A percentile compares a stretch with the other conserved stretches of the same genome.
Evolutionary conservation across 495 filamentous ascomycete species (phyloP).

Genomic region (Penicillium arizonense): DNA sequence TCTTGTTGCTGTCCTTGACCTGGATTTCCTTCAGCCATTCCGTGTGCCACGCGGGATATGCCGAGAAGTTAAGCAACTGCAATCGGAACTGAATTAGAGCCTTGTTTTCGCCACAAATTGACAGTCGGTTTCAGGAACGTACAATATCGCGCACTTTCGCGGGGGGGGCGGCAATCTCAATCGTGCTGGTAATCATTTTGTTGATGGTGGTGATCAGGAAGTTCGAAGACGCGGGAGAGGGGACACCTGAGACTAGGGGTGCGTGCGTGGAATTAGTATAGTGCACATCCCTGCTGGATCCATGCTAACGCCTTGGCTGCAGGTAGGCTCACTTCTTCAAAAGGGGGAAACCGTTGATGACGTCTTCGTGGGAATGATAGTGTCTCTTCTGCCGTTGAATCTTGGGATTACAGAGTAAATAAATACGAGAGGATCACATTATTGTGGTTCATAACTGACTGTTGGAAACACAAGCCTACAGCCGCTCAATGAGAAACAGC

Average conservation of each 20-base stretch:
- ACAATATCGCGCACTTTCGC: conserved; percentile 30
- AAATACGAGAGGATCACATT: no score
- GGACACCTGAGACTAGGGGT: background rate
- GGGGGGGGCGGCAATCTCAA: conserved; percentile 28
- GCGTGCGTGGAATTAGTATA: background rate
- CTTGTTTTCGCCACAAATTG: background rate
- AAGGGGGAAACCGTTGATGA: no score
- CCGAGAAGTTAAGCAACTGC: conserved; percentile 27
- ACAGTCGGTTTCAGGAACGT: background rate
- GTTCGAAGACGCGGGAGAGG: background rate
- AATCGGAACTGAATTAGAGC: background rate
- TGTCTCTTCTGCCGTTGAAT: no score
- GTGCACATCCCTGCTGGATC: background rate
- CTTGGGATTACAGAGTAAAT: no score
- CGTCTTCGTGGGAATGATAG: no score
- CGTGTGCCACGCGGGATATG: conserved; percentile 27
- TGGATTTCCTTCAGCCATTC: conserved; percentile 23
- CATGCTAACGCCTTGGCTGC: background rate
- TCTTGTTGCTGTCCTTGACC: conserved; percentile 16
- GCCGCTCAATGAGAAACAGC: no score
- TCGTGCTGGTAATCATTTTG: conserved; percentile 14
- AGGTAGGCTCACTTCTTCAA: background rate
- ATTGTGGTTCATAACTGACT: no score
- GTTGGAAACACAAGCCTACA: no score
- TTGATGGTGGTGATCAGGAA: background rate